Conservation (phyloP, 129 eudicot genomes). For the Tagetes patula region DNA sequence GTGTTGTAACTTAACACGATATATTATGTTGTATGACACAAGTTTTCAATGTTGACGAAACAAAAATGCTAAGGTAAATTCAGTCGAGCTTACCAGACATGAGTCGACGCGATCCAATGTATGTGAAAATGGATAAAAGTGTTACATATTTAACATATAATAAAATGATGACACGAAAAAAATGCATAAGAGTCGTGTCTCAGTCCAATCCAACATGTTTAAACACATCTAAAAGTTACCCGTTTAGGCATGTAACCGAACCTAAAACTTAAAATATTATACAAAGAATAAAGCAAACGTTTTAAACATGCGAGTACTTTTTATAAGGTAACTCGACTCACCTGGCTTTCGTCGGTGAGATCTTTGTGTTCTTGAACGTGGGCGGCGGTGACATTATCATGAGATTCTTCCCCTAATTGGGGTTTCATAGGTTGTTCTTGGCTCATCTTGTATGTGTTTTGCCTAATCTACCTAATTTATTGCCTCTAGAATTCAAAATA, state of each 20-base stretch:
- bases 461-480: slow-evolving; percentile 34
- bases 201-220: neutral
- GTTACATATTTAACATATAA: too few species aligned
- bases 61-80: too few species aligned
- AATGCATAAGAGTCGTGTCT: too few species aligned
- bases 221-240: neutral
- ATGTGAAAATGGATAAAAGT: too few species aligned
- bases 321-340: neutral
- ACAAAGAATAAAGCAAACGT: neutral
- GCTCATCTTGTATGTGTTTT: slow-evolving; percentile 36
- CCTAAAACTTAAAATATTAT: neutral
- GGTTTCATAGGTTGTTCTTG: slow-evolving; percentile 41
- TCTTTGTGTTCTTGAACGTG: slow-evolving; percentile 26
- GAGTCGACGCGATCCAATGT: neutral
- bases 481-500: slow-evolving; percentile 7
- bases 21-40: too few species aligned
- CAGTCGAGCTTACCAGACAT: too few species aligned
- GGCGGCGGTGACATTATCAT: slow-evolving; percentile 2
- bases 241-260: neutral
- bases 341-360: slow-evolving; percentile 16
- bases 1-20: too few species aligned
- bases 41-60: too few species aligned
- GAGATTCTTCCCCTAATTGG: slow-evolving; percentile 34
- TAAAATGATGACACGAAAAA: too few species aligned
- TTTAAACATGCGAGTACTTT: neutral